phyloP scores from a whole-genome alignment of 352 stramenopile species.

The Globisporangium nodosum region DNA sequence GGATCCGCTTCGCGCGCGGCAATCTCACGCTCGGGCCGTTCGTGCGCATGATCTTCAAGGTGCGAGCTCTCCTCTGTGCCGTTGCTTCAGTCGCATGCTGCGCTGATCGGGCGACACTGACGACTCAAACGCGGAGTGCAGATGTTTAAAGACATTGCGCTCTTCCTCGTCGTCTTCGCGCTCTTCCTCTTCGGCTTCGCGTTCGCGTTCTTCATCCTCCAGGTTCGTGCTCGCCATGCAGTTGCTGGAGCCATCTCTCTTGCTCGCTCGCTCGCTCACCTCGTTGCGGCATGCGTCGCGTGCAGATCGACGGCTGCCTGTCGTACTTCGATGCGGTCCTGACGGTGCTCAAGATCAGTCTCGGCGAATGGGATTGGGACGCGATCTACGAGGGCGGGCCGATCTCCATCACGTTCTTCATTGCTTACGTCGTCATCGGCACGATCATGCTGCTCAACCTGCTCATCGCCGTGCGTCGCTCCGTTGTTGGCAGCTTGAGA shows the following conservation, averaged over 20 bases:
- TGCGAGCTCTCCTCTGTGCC: slow-evolving; percentile 8
- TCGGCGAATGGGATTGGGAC: slow-evolving; percentile 75
- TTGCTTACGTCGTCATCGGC: slow-evolving; percentile 66
- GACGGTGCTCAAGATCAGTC: slow-evolving; percentile 65
- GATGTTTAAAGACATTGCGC: slow-evolving; percentile 78
- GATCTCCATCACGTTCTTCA: slow-evolving; percentile 66
- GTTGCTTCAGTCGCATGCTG: not conserved
- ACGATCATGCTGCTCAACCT: slow-evolving; percentile 84
- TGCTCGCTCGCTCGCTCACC: not conserved
- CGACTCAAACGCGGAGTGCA: slow-evolving; percentile 9
- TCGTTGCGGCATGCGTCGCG: not conserved
- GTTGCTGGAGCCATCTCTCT: not conserved
- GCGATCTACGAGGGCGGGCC: slow-evolving; percentile 62
- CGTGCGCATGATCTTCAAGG: slow-evolving; percentile 84
- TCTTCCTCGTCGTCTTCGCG: slow-evolving; percentile 73
- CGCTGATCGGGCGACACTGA: not conserved
- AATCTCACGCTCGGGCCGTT: slow-evolving; percentile 65
- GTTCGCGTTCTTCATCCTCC: slow-evolving; percentile 81
- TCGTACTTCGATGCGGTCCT: slow-evolving; percentile 53
- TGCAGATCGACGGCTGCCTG: slow-evolving; percentile 60
- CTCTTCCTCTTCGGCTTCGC: slow-evolving; percentile 70
- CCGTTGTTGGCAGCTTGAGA: not conserved
- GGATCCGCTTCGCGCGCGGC: slow-evolving; percentile 74
- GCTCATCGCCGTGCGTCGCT: slow-evolving; percentile 50
- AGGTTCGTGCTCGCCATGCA: slow-evolving; percentile 27